phyloP scores from a whole-genome alignment of 2,329 filamentous ascomycete genomes.

The Colletotrichum melonis region DNA sequence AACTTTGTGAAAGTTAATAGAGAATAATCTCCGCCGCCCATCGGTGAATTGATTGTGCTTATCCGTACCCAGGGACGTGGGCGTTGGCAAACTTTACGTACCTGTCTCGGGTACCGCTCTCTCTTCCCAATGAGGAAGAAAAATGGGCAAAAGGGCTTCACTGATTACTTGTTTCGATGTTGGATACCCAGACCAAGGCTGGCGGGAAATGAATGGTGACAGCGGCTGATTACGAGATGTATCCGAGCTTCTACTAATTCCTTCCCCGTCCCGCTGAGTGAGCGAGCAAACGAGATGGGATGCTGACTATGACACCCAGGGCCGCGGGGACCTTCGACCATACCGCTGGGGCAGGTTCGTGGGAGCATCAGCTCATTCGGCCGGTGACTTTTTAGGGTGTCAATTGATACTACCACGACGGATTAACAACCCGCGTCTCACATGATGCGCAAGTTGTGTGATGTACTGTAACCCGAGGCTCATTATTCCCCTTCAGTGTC shows the following conservation, averaged over 20 bases:
- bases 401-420: not conserved
- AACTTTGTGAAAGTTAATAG: not conserved
- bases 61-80: not conserved
- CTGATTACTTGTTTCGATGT: not conserved
- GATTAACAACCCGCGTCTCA: no score
- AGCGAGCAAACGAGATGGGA: not conserved
- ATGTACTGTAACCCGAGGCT: not conserved
- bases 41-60: not conserved
- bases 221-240: not conserved
- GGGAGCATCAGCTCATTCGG: not conserved
- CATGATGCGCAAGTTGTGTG: not conserved
- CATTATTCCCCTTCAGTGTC: conserved; percentile 20
- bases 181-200: not conserved
- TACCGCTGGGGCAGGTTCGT: no score
- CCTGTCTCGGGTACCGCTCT: no score
- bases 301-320: not conserved
- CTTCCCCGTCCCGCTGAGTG: not conserved
- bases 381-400: not conserved
- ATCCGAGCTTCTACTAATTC: not conserved
- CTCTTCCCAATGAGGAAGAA: not conserved
- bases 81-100: not conserved
- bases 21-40: not conserved
- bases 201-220: not conserved
- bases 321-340: no score
- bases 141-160: not conserved